Percentiles rank a stretch among this genome's conserved stretches.
phyloP scores from a whole-genome alignment of 148 eudicot species.

The Nepenthes gracilis region DNA sequence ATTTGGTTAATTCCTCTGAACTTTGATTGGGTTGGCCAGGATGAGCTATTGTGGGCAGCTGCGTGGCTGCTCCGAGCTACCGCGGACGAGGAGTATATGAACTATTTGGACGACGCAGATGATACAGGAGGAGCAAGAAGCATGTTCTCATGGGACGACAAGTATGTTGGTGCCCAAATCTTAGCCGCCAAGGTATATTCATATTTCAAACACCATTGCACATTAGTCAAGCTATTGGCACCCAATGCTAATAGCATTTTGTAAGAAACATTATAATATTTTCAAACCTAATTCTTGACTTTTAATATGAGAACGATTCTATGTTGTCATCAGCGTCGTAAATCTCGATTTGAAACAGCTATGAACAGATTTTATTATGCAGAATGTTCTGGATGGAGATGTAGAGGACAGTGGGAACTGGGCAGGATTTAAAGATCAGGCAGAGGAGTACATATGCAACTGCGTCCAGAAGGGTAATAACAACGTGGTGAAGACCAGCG shows the following conservation, averaged over 20 bases:
- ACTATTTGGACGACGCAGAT: neutral
- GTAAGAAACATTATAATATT: neutral
- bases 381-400: slow-evolving; percentile 16
- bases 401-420: slow-evolving; percentile 3
- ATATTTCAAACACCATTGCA: neutral
- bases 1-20: too few relatives aligned
- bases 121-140: slow-evolving; percentile 22
- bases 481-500: slow-evolving; percentile 20
- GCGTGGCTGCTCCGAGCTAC: slow-evolving; percentile 38
- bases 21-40: slow-evolving; percentile 11
- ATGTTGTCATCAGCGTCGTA: neutral
- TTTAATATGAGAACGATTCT: neutral
- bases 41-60: slow-evolving; percentile 45
- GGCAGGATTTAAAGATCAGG: slow-evolving; percentile 11
- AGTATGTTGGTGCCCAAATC: slow-evolving; percentile 41
- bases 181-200: slow-evolving; percentile 25
- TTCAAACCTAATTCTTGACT: neutral
- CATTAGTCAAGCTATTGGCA: too few relatives aligned
- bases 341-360: neutral
- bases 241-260: neutral
- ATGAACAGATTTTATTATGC: neutral
- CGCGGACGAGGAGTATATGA: slow-evolving; percentile 9
- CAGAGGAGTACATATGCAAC: slow-evolving; percentile 35
- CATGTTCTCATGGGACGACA: slow-evolving; percentile 56
- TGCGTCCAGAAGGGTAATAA: slow-evolving; percentile 30